Percentiles rank a stretch among this genome's conserved stretches.
These are phyloP conservation scores for Albizia julibrissin DNA, from an alignment of 306 rosid genomes.

Conservation along the genomic window DNA sequence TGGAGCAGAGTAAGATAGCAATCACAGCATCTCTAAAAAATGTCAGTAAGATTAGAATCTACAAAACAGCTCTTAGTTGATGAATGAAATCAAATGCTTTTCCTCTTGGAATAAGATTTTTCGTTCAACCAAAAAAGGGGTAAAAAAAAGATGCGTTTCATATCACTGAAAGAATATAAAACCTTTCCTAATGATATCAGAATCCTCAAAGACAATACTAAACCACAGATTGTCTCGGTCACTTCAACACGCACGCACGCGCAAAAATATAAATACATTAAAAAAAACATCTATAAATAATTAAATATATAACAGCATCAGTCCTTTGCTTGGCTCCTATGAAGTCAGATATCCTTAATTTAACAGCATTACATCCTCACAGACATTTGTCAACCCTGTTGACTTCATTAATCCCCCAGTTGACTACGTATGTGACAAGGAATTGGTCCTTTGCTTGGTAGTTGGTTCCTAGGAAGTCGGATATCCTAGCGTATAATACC, in stretches of 20 bases:
- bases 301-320: not conserved
- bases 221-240: not conserved
- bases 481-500: not conserved
- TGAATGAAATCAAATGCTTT: not conserved
- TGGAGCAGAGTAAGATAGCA: not conserved
- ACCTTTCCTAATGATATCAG: not conserved
- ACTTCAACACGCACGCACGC: not conserved
- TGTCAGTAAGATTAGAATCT: not conserved
- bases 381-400: not conserved
- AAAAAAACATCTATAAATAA: not conserved
- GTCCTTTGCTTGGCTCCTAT: not conserved
- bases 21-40: not conserved
- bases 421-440: not conserved
- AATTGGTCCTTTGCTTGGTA: not conserved
- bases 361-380: not conserved
- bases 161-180: not conserved
- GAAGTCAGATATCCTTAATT: not conserved
- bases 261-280: not conserved
- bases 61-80: not conserved
- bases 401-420: not conserved
- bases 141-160: not conserved
- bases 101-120: not conserved
- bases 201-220: not conserved
- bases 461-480: not conserved
- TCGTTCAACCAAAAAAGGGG: not conserved